These are phyloP conservation scores for Fusarium sp. DNA, from an alignment of 2,329 filamentous ascomycete genomes.

Conservation along the genomic window DNA sequence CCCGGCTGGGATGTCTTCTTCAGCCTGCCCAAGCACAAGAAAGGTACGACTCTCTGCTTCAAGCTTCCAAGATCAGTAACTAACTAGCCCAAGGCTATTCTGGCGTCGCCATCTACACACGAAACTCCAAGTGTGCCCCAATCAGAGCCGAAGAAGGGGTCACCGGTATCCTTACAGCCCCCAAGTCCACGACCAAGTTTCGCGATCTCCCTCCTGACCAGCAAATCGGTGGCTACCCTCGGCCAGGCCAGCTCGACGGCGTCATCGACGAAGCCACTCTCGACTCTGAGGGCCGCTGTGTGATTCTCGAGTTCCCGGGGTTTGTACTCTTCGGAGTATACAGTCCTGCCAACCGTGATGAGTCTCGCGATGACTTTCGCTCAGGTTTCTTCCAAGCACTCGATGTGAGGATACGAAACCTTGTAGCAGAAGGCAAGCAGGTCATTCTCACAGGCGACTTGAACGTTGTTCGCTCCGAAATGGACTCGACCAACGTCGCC, in stretches of 20 bases:
- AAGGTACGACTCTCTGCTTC: conserved; percentile 65
- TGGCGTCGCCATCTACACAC: conserved; percentile 93
- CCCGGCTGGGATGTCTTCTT: conserved; percentile 97
- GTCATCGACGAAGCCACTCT: conserved; percentile 75
- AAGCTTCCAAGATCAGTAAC: background rate
- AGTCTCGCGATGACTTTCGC: conserved; percentile 84
- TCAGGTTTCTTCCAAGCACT: conserved; percentile 82
- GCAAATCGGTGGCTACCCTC: conserved; percentile 91
- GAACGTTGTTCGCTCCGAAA: conserved; percentile 76
- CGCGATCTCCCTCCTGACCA: conserved; percentile 77
- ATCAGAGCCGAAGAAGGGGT: conserved; percentile 95
- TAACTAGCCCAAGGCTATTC: conserved; percentile 77
- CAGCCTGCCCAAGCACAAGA: conserved; percentile 92
- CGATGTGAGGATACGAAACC: conserved; percentile 85
- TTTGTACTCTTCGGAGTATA: conserved; percentile 96
- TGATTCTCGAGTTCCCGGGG: conserved; percentile 91
- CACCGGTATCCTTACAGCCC: conserved; percentile 80
- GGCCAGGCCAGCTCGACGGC: conserved; percentile 70
- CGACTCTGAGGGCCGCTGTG: conserved; percentile 91
- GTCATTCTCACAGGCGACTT: conserved; percentile 90
- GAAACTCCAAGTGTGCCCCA: conserved; percentile 85
- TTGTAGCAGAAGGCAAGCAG: conserved; percentile 81
- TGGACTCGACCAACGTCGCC: conserved; percentile 80
- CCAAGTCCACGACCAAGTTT: conserved; percentile 76
- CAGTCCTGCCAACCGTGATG: conserved; percentile 88